phyloP scores from a whole-genome alignment of 2,329 filamentous ascomycete species.

The Raffaelea albimanens region DNA sequence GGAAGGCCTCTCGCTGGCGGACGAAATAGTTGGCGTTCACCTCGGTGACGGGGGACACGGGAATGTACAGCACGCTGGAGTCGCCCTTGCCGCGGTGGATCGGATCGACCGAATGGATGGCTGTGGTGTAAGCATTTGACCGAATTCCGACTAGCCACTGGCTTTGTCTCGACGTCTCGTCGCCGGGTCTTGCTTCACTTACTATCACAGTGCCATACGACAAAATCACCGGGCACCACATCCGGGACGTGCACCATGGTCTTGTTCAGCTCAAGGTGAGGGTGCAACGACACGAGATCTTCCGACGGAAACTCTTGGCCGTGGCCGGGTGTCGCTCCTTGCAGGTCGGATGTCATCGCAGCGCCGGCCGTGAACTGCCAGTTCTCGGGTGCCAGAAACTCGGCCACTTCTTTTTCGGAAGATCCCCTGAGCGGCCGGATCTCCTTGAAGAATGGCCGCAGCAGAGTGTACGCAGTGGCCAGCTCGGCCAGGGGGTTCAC shows the following conservation, averaged over 20 bases:
- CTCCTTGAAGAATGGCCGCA: constrained; percentile 73
- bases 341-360: constrained; percentile 31
- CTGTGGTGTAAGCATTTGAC: constrained; percentile 19
- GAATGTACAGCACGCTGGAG: constrained; percentile 82
- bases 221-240: constrained; percentile 64
- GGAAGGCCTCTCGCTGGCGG: constrained; percentile 62
- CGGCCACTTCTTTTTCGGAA: not conserved
- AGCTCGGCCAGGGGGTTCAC: constrained; percentile 71
- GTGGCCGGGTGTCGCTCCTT: constrained; percentile 59
- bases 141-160: too few species aligned
- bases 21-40: constrained; percentile 62
- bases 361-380: constrained; percentile 18
- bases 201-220: constrained; percentile 78
- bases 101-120: constrained; percentile 75
- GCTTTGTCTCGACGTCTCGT: constrained; percentile 3
- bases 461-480: constrained; percentile 69
- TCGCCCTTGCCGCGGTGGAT: constrained; percentile 62
- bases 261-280: constrained; percentile 55
- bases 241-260: constrained; percentile 65
- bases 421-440: constrained; percentile 16
- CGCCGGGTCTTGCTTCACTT: constrained; percentile 13
- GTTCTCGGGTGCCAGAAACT: constrained; percentile 35
- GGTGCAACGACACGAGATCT: constrained; percentile 44
- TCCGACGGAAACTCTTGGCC: constrained; percentile 56
- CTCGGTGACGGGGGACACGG: constrained; percentile 71